Percentiles rank a stretch among this genome's conserved stretches.
phyloP scores from a whole-genome alignment of 768 basidiomycete genomes.

The Pleurotus cornucopiae region DNA sequence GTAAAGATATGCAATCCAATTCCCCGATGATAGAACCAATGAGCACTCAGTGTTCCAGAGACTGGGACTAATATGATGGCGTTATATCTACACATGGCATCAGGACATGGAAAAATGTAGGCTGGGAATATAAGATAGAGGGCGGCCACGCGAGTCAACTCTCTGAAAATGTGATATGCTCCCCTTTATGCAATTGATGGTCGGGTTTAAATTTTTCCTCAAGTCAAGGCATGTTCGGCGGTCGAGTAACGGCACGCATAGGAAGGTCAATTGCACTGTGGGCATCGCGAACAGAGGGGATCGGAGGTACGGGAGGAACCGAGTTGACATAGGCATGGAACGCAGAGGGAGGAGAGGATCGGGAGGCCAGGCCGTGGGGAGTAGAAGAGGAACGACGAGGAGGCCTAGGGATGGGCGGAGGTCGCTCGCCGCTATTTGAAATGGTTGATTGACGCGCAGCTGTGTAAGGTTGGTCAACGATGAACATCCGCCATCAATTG shows the following conservation, averaged over 20 bases:
- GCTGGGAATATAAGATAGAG: neutral
- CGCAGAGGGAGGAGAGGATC: neutral
- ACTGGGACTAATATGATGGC: no score
- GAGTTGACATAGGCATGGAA: neutral
- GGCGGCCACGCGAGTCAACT: neutral
- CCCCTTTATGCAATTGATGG: neutral
- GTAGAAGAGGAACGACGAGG: conserved; percentile 5
- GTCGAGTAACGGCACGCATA: no score
- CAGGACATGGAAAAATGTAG: neutral
- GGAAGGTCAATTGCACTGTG: neutral
- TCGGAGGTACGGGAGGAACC: conserved; percentile 14
- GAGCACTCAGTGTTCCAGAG: no score
- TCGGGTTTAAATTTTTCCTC: neutral
- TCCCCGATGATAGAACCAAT: no score
- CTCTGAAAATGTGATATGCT: neutral
- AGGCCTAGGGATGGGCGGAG: neutral
- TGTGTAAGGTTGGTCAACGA: no score
- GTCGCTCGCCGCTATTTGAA: neutral
- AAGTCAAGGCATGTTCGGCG: no score
- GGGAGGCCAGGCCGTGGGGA: neutral
- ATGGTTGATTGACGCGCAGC: no score
- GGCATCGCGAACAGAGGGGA: conserved; percentile 11
- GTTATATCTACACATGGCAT: neutral
- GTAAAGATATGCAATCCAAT: no score
- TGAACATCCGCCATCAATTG: no score